Percentiles rank a stretch among this genome's conserved stretches.
Conservation (phyloP, 805 yeast species). For the Yamadazyma laniorum region DNA sequence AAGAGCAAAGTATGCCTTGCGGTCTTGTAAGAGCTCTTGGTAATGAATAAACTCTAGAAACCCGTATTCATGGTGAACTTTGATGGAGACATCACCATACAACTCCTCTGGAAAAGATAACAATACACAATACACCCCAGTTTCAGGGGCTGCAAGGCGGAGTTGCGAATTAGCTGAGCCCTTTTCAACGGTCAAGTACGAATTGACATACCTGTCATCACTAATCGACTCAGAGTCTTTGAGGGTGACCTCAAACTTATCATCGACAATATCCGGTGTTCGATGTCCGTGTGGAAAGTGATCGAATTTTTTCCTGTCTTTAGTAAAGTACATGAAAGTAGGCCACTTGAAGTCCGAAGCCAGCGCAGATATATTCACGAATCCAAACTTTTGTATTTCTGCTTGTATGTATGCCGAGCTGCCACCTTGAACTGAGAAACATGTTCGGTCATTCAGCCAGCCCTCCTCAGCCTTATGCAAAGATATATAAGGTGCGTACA, state of each 20-base stretch:
- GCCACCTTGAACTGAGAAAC: neutral
- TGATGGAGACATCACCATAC: constrained; percentile 18
- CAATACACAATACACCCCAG: constrained; percentile 33
- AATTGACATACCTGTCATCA: constrained; percentile 3
- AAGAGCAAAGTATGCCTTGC: constrained; percentile 14
- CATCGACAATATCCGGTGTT: neutral
- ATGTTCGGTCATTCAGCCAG: neutral
- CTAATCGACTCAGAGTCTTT: neutral
- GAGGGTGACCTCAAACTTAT: constrained; percentile 7
- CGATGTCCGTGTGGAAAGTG: neutral
- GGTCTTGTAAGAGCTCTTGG: constrained; percentile 16
- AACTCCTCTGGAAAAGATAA: constrained; percentile 21
- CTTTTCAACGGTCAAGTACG: neutral
- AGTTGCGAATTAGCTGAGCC: constrained; percentile 4
- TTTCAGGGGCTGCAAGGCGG: constrained; percentile 16
- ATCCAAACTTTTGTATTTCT: neutral
- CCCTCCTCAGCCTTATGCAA: neutral
- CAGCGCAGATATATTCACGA: neutral
- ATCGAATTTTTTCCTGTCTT: neutral
- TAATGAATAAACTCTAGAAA: constrained; percentile 20
- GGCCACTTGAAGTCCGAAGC: neutral
- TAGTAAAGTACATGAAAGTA: neutral
- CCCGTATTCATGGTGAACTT: constrained; percentile 24
- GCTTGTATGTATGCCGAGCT: neutral
- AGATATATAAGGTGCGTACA: neutral